These are phyloP conservation scores for Talaromyces islandicus DNA, from an alignment of 2,329 filamentous ascomycete genomes.

Conservation along the genomic window DNA sequence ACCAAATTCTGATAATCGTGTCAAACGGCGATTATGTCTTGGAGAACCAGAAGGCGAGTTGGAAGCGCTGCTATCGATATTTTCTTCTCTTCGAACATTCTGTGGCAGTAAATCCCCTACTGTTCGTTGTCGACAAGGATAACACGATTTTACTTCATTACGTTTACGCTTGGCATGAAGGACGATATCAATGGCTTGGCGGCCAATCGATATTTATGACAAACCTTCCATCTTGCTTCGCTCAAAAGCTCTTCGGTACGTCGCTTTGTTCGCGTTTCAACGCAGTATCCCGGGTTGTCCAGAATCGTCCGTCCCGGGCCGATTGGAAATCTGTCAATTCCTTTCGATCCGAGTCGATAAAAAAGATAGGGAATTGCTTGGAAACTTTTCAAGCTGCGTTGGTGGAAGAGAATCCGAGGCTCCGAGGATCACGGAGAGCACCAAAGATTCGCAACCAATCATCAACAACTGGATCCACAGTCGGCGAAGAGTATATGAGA, in stretches of 20 bases:
- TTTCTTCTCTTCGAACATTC: background rate
- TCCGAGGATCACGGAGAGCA: background rate
- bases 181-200: background rate
- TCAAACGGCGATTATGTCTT: background rate
- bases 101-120: background rate
- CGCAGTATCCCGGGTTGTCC: background rate
- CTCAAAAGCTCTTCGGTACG: background rate
- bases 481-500: background rate
- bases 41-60: background rate
- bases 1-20: background rate
- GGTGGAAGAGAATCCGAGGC: background rate
- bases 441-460: background rate
- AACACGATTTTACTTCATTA: conserved; percentile 26
- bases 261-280: background rate
- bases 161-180: conserved; percentile 6
- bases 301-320: background rate
- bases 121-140: conserved; percentile 27
- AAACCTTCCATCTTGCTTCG: background rate
- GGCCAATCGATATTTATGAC: background rate
- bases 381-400: background rate
- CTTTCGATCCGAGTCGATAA: background rate
- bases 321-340: background rate
- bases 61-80: background rate
- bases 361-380: background rate
- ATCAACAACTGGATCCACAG: background rate